phyloP scores from a whole-genome alignment of 805 yeast species.

The Metschnikowia kofuensis region DNA sequence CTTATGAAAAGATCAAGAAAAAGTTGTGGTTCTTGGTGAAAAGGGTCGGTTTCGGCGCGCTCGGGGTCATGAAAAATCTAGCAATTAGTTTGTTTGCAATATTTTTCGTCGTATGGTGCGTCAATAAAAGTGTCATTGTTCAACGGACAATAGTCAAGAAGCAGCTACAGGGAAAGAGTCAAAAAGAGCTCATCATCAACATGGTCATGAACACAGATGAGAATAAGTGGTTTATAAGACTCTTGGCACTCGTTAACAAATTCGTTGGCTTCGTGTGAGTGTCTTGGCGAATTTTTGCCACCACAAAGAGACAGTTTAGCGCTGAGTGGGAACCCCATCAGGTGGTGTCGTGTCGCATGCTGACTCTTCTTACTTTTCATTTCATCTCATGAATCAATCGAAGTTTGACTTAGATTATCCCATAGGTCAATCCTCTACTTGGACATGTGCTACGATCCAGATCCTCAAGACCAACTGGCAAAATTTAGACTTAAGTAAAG shows the following conservation, averaged over 20 bases:
- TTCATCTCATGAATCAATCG: too few relatives aligned
- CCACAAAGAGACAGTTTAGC: too few relatives aligned
- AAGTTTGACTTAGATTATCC: too few relatives aligned
- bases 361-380: too few relatives aligned
- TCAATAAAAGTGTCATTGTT: constrained; percentile 39
- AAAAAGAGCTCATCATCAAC: constrained; percentile 40
- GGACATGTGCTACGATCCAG: too few relatives aligned
- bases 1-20: constrained; percentile 18
- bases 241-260: constrained; percentile 34
- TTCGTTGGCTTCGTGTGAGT: constrained; percentile 39
- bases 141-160: constrained; percentile 37
- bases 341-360: too few relatives aligned
- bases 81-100: constrained; percentile 35
- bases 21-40: constrained; percentile 23
- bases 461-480: too few relatives aligned
- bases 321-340: too few relatives aligned
- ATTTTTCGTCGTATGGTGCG: constrained; percentile 40
- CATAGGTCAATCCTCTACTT: too few relatives aligned
- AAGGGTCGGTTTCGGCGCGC: constrained; percentile 27
- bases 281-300: too few relatives aligned
- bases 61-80: constrained; percentile 32
- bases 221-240: constrained; percentile 43
- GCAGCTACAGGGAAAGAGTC: constrained; percentile 22
- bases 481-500: too few relatives aligned
- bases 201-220: constrained; percentile 42